Percentiles rank a stretch among this genome's conserved stretches.
Evolutionary conservation across 2,329 filamentous ascomycete species (phyloP).

Genomic region (Clonostachys chloroleuca): DNA sequence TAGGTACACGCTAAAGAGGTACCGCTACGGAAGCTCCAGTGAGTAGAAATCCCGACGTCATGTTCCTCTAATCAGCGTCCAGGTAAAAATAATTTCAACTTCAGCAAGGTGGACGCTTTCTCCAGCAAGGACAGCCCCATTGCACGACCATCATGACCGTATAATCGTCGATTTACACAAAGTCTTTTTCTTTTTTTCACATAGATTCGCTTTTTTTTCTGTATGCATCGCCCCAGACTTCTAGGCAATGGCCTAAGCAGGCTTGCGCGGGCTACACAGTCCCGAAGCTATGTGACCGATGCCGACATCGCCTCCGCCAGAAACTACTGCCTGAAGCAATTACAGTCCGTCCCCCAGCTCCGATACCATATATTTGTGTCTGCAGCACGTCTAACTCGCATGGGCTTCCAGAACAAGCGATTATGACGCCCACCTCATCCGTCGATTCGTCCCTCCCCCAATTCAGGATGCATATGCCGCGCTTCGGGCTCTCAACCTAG

Average conservation of each 20-base stretch:
- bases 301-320: constrained; percentile 48
- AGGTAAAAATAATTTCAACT: no score
- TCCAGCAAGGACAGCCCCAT: no score
- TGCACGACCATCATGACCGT: no score
- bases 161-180: no score
- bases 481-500: constrained; percentile 87
- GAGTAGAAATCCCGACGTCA: constrained; percentile 2
- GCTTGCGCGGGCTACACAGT: constrained; percentile 17
- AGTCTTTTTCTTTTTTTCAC: no score
- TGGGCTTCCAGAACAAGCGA: constrained; percentile 66
- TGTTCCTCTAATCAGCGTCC: no score
- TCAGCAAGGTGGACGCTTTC: no score
- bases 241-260: constrained; percentile 29
- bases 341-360: constrained; percentile 31
- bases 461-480: constrained; percentile 82
- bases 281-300: constrained; percentile 42
- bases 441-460: constrained; percentile 74
- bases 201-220: constrained; percentile 1
- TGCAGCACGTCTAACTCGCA: not conserved
- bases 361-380: not conserved
- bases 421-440: constrained; percentile 80
- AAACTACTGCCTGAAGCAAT: constrained; percentile 47
- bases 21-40: no score
- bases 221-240: constrained; percentile 32
- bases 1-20: no score